Percentiles rank a stretch among this genome's conserved stretches.
These are phyloP conservation scores for Kokia cookei DNA, from an alignment of 441 rosid genomes.

Conservation along the genomic window DNA sequence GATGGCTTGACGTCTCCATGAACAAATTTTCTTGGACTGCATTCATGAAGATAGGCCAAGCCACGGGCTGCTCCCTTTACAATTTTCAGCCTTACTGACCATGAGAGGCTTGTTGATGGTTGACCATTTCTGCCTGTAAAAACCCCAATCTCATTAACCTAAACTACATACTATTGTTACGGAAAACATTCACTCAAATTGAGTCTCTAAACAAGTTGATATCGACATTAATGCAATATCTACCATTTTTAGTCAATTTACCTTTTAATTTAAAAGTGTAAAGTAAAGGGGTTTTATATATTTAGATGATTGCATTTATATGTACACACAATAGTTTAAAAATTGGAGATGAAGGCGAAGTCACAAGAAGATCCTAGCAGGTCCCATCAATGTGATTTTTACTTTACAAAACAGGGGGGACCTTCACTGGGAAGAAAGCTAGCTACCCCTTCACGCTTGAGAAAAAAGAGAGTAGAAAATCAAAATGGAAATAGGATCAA, in stretches of 20 bases:
- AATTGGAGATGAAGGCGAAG: not conserved
- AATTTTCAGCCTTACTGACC: constrained; percentile 78
- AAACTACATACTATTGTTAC: not conserved
- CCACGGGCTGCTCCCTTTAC: constrained; percentile 88
- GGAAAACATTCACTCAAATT: not conserved
- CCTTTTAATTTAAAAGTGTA: not conserved
- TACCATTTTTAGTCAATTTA: not conserved
- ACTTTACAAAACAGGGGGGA: not conserved
- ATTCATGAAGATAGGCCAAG: constrained; percentile 90
- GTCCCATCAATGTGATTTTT: not conserved
- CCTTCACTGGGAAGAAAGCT: not conserved
- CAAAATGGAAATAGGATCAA: not conserved
- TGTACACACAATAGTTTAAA: not conserved
- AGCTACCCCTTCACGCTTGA: not conserved
- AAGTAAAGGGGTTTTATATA: too few relatives aligned
- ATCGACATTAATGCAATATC: not conserved
- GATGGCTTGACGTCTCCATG: constrained; percentile 91
- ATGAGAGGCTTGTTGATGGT: constrained; percentile 65
- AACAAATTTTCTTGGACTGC: constrained; percentile 86
- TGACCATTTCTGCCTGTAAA: constrained; percentile 72
- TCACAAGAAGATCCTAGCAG: not conserved
- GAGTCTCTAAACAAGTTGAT: not conserved
- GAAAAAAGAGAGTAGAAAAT: not conserved
- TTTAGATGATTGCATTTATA: too few relatives aligned
- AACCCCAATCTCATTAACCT: not conserved